Percentiles rank a stretch among this genome's conserved stretches.
Conservation (phyloP, 2,329 filamentous ascomycete genomes). For the Chaetothyriales sp. region DNA sequence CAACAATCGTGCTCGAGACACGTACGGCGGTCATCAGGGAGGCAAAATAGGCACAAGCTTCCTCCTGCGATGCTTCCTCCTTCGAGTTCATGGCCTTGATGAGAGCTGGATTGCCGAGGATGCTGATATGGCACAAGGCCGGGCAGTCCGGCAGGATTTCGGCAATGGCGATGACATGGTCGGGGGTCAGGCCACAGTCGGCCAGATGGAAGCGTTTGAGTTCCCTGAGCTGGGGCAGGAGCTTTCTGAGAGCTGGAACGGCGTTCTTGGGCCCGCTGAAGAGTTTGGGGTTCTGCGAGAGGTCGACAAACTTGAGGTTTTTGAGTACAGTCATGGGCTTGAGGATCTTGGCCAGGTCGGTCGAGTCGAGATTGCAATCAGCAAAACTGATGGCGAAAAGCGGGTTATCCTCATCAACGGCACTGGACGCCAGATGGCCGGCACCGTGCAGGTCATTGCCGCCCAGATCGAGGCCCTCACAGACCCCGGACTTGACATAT, state of each 20-base stretch:
- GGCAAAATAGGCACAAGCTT: conserved; percentile 84
- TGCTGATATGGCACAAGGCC: conserved; percentile 68
- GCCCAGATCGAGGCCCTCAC: conserved; percentile 76
- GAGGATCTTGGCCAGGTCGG: conserved; percentile 58
- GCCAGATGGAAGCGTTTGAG: conserved; percentile 76
- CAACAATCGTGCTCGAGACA: conserved; percentile 68
- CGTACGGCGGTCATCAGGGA: conserved; percentile 78
- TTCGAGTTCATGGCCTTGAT: conserved; percentile 56
- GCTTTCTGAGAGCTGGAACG: conserved; percentile 60
- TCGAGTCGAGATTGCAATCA: conserved; percentile 64
- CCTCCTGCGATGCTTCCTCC: conserved; percentile 70
- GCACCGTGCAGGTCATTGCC: conserved; percentile 55
- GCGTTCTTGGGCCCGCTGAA: conserved; percentile 62
- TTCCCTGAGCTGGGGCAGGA: conserved; percentile 61
- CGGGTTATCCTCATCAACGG: conserved; percentile 36
- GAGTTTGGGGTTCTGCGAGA: conserved; percentile 75
- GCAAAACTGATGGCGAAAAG: conserved; percentile 75
- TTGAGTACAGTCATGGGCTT: conserved; percentile 55
- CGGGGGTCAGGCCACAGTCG: conserved; percentile 68
- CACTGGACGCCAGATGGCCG: conserved; percentile 34
- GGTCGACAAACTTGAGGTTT: conserved; percentile 73
- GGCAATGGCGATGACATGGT: conserved; percentile 78
- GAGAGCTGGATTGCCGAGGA: conserved; percentile 66
- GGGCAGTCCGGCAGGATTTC: conserved; percentile 78
- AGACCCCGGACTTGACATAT: conserved; percentile 61